Conservation (phyloP, 495 filamentous ascomycete species). For the Xylaria venustula region DNA sequence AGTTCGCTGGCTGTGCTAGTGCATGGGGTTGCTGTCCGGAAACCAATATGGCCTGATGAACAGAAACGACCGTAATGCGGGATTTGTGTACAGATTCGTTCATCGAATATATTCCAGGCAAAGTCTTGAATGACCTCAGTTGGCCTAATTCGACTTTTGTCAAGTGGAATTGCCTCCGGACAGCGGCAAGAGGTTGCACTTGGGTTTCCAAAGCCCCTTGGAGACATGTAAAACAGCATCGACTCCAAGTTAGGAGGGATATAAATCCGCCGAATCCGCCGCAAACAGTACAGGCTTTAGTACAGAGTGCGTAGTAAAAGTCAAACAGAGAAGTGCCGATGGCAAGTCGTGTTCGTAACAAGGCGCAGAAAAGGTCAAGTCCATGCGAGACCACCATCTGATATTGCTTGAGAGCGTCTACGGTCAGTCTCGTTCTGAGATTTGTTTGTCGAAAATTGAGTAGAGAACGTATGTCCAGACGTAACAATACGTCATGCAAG, state of each 20-base stretch:
- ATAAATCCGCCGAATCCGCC: conserved; percentile 37
- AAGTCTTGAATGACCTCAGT: conserved; percentile 31
- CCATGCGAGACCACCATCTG: conserved; percentile 33
- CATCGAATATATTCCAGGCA: conserved; percentile 39
- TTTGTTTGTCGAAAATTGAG: conserved; percentile 41
- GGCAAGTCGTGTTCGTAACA: conserved; percentile 39
- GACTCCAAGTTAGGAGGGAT: conserved; percentile 34
- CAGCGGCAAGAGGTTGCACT: conserved; percentile 30
- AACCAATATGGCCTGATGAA: conserved; percentile 29
- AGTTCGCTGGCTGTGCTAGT: conserved; percentile 18
- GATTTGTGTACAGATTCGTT: conserved; percentile 25
- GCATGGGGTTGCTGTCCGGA: conserved; percentile 21
- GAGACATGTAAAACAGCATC: conserved; percentile 39
- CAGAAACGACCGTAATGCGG: conserved; percentile 33
- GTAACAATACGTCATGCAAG: conserved; percentile 30
- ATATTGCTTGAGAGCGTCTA: conserved; percentile 37
- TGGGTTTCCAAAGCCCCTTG: conserved; percentile 26
- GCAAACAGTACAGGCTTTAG: conserved; percentile 33
- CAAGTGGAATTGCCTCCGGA: conserved; percentile 34
- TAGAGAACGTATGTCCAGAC: conserved; percentile 39
- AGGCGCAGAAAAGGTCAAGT: conserved; percentile 40
- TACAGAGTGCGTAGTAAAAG: conserved; percentile 36
- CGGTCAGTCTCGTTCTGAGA: conserved; percentile 32
- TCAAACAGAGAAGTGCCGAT: conserved; percentile 30
- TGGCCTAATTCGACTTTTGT: conserved; percentile 27